Conservation (phyloP, 495 filamentous ascomycete genomes). For the Tuber brumale region DNA sequence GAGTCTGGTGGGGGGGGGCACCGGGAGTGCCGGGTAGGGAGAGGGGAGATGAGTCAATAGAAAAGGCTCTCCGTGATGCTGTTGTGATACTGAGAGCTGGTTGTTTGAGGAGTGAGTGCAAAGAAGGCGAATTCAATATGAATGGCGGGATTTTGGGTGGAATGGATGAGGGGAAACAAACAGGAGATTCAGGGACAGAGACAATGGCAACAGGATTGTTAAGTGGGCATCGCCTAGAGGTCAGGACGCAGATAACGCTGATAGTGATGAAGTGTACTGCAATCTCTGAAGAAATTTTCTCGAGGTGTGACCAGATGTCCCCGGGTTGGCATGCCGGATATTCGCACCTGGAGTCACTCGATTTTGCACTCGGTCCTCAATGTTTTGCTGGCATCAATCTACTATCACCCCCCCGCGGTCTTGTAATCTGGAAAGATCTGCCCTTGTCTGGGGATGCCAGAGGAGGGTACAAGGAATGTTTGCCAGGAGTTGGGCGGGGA, state of each 20-base stretch:
- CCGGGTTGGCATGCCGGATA: background rate
- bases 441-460: background rate
- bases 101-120: background rate
- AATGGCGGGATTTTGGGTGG: background rate
- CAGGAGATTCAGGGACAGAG: background rate
- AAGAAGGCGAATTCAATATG: background rate
- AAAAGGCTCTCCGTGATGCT: background rate
- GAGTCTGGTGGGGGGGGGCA: background rate
- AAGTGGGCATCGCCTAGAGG: background rate
- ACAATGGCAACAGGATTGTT: background rate
- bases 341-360: background rate
- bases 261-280: background rate
- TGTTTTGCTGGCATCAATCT: background rate
- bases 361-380: background rate
- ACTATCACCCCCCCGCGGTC: background rate
- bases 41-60: background rate
- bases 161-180: constrained; percentile 4
- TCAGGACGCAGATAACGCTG: background rate
- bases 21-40: background rate
- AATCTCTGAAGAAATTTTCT: background rate
- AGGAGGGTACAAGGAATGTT: background rate
- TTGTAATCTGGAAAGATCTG: background rate
- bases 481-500: background rate
- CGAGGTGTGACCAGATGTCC: background rate
- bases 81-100: background rate